These are phyloP conservation scores for Eutrema salsugineum DNA, from an alignment of 441 rosid genomes.

Conservation along the genomic window DNA sequence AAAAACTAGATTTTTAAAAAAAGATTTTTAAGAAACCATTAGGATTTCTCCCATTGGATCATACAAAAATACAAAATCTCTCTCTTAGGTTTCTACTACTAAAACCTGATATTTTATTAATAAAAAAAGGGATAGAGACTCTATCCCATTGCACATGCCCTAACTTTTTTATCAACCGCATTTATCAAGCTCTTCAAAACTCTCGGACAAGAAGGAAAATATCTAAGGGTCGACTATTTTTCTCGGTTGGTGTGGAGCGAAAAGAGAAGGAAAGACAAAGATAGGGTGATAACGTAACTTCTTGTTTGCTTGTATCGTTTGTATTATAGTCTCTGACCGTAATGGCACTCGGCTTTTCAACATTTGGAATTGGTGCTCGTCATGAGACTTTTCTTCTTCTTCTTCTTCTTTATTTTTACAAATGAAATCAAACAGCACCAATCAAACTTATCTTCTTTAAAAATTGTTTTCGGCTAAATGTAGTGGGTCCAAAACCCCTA, in stretches of 20 bases:
- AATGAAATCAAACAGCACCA: neutral
- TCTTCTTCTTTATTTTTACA: too few species aligned
- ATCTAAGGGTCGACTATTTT: slow-evolving; percentile 3
- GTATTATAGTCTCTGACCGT: neutral
- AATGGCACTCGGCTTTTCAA: neutral
- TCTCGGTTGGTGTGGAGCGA: neutral
- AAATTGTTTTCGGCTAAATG: neutral
- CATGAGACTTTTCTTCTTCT: neutral
- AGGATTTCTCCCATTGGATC: too few species aligned
- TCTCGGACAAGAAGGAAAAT: neutral
- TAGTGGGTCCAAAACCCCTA: neutral
- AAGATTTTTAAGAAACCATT: too few species aligned
- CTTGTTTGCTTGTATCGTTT: neutral
- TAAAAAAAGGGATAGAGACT: too few species aligned
- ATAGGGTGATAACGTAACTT: neutral
- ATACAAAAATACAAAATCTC: too few species aligned
- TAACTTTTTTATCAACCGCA: neutral
- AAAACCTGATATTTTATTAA: too few species aligned
- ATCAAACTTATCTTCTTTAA: neutral
- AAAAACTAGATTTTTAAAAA: too few species aligned
- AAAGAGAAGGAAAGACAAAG: neutral
- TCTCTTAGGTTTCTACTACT: too few species aligned
- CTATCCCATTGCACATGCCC: too few species aligned
- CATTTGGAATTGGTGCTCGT: neutral
- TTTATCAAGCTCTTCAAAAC: neutral